A percentile compares a stretch with the other conserved stretches of the same genome.
Conservation (phyloP, 1,284 basidiomycete genomes). For the Coniferiporia sulphurascens region DNA sequence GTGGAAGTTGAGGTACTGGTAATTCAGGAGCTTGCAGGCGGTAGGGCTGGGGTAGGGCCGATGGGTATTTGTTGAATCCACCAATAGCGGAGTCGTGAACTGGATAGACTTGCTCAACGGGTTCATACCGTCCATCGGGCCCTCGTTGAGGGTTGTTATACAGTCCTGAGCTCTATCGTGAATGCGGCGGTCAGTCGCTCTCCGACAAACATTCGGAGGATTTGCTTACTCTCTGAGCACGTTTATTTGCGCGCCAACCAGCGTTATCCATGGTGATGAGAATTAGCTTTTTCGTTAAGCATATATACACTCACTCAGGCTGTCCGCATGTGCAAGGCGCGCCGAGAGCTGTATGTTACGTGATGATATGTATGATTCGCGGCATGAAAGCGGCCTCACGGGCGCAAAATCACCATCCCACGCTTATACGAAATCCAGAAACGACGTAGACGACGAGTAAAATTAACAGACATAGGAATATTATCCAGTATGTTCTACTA, state of each 20-base stretch:
- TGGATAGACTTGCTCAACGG: slow-evolving; percentile 52
- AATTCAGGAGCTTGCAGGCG: slow-evolving; percentile 7
- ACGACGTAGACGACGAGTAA: not conserved
- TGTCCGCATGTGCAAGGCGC: too few relatives aligned
- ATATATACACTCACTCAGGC: too few relatives aligned
- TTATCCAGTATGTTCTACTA: slow-evolving; percentile 72
- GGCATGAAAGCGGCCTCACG: too few relatives aligned
- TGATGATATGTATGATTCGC: too few relatives aligned
- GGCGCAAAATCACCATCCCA: too few relatives aligned
- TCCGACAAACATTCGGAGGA: not conserved
- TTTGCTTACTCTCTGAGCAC: slow-evolving; percentile 1
- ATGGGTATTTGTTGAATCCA: slow-evolving; percentile 35
- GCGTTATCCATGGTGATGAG: slow-evolving; percentile 11
- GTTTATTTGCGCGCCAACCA: slow-evolving; percentile 7
- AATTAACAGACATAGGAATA: not conserved
- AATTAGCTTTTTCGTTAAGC: not conserved
- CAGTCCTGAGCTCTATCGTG: slow-evolving; percentile 7
- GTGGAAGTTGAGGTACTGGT: slow-evolving; percentile 29
- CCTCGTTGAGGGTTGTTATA: slow-evolving; percentile 35
- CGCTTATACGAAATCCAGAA: too few relatives aligned
- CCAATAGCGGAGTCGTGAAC: slow-evolving; percentile 48
- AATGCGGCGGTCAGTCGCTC: not conserved
- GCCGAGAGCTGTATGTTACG: too few relatives aligned
- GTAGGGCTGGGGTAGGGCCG: not conserved
- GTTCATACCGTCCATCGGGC: slow-evolving; percentile 46